Conservation (phyloP, 352 stramenopile species). For the Phytopythium helicoides region DNA sequence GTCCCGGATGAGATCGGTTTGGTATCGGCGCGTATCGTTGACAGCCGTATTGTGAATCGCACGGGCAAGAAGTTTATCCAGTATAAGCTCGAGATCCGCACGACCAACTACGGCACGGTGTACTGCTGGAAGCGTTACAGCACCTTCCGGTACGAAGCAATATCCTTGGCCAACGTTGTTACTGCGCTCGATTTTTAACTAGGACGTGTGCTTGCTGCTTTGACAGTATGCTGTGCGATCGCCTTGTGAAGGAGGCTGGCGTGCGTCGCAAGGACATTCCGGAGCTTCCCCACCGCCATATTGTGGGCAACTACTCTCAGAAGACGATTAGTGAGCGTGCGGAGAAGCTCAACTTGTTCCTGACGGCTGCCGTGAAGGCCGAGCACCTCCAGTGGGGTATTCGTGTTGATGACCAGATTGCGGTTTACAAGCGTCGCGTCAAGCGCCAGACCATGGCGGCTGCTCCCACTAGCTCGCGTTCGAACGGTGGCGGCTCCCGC, state of each 20-base stretch:
- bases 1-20: slow-evolving; percentile 82
- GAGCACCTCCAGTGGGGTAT: slow-evolving; percentile 89
- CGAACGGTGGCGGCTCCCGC: slow-evolving; percentile 30
- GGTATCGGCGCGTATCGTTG: slow-evolving; percentile 78
- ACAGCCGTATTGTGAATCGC: slow-evolving; percentile 81
- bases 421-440: slow-evolving; percentile 88
- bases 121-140: slow-evolving; percentile 89
- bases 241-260: slow-evolving; percentile 82
- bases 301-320: slow-evolving; percentile 83
- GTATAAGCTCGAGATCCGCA: slow-evolving; percentile 89
- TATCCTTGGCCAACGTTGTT: too few species aligned
- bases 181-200: too few species aligned
- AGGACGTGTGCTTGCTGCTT: too few species aligned
- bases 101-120: slow-evolving; percentile 85
- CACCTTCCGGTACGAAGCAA: slow-evolving; percentile 68
- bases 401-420: slow-evolving; percentile 84
- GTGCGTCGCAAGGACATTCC: slow-evolving; percentile 84
- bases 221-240: slow-evolving; percentile 71
- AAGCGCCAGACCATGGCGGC: slow-evolving; percentile 42
- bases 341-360: slow-evolving; percentile 85
- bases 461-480: slow-evolving; percentile 22
- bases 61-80: slow-evolving; percentile 88
- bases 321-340: slow-evolving; percentile 79
- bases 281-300: slow-evolving; percentile 78
- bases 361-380: slow-evolving; percentile 68